Base-by-base conservation (phyloP, 345 rosid species). In the Citrus maxima region DNA sequence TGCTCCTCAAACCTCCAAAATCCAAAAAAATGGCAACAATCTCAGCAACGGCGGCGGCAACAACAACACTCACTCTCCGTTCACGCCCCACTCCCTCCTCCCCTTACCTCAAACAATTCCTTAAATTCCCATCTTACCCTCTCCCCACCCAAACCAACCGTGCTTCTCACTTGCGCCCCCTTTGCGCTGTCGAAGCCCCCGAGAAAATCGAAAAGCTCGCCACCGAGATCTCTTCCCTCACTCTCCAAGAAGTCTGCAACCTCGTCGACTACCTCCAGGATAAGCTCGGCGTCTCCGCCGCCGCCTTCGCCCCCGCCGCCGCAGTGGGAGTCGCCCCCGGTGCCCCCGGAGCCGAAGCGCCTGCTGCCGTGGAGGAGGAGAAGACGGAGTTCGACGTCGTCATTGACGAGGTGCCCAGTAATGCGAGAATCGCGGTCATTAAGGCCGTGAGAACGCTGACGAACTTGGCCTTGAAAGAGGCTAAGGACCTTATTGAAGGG, bases 181-280 rank as follows among this genome's bases (percentile, higher is more conserved):
- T 90, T 62, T 3, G 86, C 83, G 95, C 96, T 70, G 88, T 90
- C 59, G 82, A 82, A 19, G 93, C 97, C 1, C 93, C 97, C 0
- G 95, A 92, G 72, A 94, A 91, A 77, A 89, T 92, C 84, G 87
- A 89, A 80, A 85, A 90, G 3, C 88, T 94, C 28, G 97, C 92
- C 21, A 21, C 87, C 2, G 86, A 91, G 14, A 91, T 92, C 80
- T 85, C 98, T 5, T 77, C 85, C 27, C 85, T 94, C 1, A 94
- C 97, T 30, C 93, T 92, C 60, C 92, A 81, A 67, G 97, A 94
- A 84, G 98, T 97, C 13, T 90, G 93, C 18, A 42, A 77, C 6
- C 91, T 94, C 63, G 93, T 94, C 22, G 97, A 93, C 77, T 88
- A 87, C 74, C 98, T 94, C 55, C 93, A 95, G 80, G 97, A 95